Evolutionary conservation across 192 early-diverging fungal species (phyloP).

Genomic region (Linnemannia zychae): DNA sequence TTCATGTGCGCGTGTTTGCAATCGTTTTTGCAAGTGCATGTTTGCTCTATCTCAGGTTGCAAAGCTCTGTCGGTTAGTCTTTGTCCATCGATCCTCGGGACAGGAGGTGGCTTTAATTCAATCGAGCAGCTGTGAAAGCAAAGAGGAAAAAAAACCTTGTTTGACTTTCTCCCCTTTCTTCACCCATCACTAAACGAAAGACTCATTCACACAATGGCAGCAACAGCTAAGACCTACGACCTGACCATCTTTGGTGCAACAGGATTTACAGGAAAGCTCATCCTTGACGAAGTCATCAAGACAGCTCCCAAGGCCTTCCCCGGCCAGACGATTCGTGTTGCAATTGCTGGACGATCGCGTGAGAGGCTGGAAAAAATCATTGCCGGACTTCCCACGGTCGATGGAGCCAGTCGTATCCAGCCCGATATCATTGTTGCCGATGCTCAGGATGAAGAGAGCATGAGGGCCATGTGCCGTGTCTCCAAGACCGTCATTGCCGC

Average conservation of each 20-base stretch:
- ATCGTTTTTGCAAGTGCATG: too few relatives aligned
- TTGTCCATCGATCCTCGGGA: too few relatives aligned
- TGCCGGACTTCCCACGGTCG: slow-evolving; percentile 27
- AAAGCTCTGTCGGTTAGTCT: too few relatives aligned
- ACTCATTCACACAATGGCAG: background rate
- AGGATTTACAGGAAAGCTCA: slow-evolving; percentile 70
- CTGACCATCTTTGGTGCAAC: slow-evolving; percentile 72
- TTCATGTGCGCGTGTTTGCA: too few relatives aligned
- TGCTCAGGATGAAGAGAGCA: slow-evolving; percentile 53
- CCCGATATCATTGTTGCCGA: slow-evolving; percentile 63
- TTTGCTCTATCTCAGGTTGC: too few relatives aligned
- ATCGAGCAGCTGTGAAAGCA: too few relatives aligned
- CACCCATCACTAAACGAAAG: background rate
- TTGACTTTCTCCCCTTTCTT: background rate
- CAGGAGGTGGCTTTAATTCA: too few relatives aligned
- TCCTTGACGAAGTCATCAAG: slow-evolving; percentile 58
- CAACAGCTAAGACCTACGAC: slow-evolving; percentile 52
- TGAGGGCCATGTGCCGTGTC: slow-evolving; percentile 46
- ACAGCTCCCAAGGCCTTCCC: slow-evolving; percentile 29
- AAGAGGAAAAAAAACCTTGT: background rate
- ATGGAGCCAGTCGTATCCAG: slow-evolving; percentile 7
- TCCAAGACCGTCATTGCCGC: slow-evolving; percentile 50
- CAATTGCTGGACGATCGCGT: slow-evolving; percentile 57
- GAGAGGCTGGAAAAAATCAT: slow-evolving; percentile 55
- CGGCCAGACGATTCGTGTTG: slow-evolving; percentile 45